These are phyloP conservation scores for Lactifluus subvellereus DNA, from an alignment of 768 basidiomycete genomes.

Conservation along the genomic window DNA sequence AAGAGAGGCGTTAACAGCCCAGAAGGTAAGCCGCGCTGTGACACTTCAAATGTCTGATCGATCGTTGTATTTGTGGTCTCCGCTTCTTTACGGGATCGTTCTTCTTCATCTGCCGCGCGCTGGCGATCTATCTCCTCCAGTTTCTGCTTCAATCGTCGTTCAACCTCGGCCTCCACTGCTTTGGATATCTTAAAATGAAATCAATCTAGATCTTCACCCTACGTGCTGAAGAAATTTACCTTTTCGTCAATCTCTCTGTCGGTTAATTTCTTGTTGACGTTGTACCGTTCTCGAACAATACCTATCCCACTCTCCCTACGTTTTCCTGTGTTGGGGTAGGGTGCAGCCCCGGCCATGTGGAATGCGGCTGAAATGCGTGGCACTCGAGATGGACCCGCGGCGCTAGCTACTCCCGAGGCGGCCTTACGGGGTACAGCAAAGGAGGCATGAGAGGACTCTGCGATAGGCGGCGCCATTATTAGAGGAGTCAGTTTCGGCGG, in stretches of 20 bases:
- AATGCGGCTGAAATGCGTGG: constrained; percentile 17
- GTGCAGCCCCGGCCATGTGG: constrained; percentile 13
- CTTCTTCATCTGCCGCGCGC: constrained; percentile 26
- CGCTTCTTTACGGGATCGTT: constrained; percentile 21
- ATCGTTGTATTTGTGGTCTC: constrained; percentile 35
- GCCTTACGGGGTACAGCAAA: constrained; percentile 22
- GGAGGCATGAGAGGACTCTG: constrained; percentile 25
- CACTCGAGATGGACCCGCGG: constrained; percentile 22
- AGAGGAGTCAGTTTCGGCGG: constrained; percentile 40
- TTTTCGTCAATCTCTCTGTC: constrained; percentile 72
- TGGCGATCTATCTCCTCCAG: constrained; percentile 40
- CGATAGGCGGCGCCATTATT: not conserved
- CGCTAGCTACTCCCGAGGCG: not conserved
- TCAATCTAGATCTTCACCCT: not conserved
- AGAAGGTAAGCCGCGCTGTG: constrained; percentile 31
- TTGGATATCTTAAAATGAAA: constrained; percentile 49
- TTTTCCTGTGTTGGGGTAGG: constrained; percentile 16
- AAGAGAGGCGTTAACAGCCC: constrained; percentile 57
- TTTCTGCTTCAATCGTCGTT: constrained; percentile 61
- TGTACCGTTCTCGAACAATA: constrained; percentile 12
- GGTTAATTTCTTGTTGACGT: constrained; percentile 35
- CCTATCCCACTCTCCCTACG: constrained; percentile 23
- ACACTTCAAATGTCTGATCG: constrained; percentile 28
- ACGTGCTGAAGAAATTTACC: constrained; percentile 37
- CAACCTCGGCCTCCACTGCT: constrained; percentile 72